phyloP scores from a whole-genome alignment of 768 basidiomycete species.

The Galerina sulciceps region DNA sequence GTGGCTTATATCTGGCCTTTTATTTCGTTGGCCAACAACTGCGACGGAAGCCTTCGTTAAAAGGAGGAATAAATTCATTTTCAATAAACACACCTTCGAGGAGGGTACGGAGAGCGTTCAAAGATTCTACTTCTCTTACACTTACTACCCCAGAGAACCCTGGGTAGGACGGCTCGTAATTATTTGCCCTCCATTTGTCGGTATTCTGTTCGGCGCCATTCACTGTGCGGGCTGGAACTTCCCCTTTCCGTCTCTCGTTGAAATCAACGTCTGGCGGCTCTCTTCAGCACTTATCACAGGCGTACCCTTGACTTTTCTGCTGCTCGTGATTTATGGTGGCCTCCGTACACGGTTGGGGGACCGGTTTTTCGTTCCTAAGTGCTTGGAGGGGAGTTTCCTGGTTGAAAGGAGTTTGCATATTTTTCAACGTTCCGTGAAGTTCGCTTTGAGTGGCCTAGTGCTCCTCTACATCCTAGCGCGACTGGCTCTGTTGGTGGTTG shows the following conservation, averaged over 20 bases:
- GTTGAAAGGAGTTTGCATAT: background rate
- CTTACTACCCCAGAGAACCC: background rate
- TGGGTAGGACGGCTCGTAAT: background rate
- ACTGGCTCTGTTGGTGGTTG: background rate
- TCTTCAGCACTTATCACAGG: background rate
- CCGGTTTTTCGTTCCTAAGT: too few species aligned
- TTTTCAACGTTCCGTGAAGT: too few species aligned
- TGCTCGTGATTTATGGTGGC: background rate
- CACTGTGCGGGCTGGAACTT: constrained; percentile 31
- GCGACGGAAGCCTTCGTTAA: too few species aligned
- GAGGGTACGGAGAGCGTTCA: too few species aligned
- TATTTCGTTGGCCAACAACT: too few species aligned
- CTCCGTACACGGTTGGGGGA: too few species aligned
- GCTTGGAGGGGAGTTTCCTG: background rate
- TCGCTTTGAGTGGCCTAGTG: background rate
- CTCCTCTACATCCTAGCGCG: constrained; percentile 5
- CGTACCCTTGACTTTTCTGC: background rate
- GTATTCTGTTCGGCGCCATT: constrained; percentile 27
- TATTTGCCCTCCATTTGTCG: background rate
- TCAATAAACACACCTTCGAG: too few species aligned
- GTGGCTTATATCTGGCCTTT: too few species aligned
- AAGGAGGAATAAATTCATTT: too few species aligned
- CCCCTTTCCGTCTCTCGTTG: constrained; percentile 18
- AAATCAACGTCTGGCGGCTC: background rate
- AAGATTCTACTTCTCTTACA: background rate